Percentiles rank a stretch among this genome's conserved stretches.
phyloP scores from a whole-genome alignment of 2,329 filamentous ascomycete species.

The Ambrosiella beaveri region DNA sequence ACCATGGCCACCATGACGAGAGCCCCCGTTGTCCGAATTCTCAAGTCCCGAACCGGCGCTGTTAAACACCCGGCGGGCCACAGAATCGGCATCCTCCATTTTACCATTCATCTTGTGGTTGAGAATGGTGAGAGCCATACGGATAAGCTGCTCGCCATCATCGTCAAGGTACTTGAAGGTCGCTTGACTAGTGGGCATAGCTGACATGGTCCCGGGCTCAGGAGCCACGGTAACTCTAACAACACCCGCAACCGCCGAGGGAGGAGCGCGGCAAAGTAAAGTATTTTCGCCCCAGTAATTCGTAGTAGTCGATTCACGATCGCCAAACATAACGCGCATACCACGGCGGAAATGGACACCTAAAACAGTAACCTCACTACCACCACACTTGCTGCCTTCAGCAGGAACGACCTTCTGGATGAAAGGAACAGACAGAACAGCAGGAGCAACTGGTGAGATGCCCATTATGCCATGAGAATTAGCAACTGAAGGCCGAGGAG shows the following conservation, averaged over 20 bases:
- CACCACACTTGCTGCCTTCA: conserved; percentile 66
- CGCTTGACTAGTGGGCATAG: conserved; percentile 24
- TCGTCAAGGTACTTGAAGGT: conserved; percentile 61
- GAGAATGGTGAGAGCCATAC: conserved; percentile 47
- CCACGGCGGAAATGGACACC: conserved; percentile 62
- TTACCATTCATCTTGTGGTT: conserved; percentile 47
- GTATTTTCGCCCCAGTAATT: conserved; percentile 67
- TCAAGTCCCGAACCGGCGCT: conserved; percentile 21
- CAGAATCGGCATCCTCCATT: conserved; percentile 41
- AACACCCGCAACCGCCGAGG: conserved; percentile 46
- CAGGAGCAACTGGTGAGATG: conserved; percentile 5
- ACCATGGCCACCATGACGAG: conserved; percentile 21
- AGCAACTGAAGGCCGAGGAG: conserved; percentile 26
- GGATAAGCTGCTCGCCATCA: conserved; percentile 49
- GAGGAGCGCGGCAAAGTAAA: conserved; percentile 63
- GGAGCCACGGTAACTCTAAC: conserved; percentile 46
- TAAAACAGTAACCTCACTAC: conserved; percentile 72
- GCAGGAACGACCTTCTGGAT: conserved; percentile 73
- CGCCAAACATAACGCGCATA: conserved; percentile 72
- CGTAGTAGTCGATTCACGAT: conserved; percentile 46
- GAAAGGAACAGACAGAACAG: conserved; percentile 23
- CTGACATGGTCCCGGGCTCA: conserved; percentile 13
- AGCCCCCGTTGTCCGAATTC: conserved; percentile 8
- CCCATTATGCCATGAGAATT: conserved; percentile 26
- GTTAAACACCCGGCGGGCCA: conserved; percentile 44